phyloP scores from a whole-genome alignment of 2,329 filamentous ascomycete species.

The Clonostachys byssicola region DNA sequence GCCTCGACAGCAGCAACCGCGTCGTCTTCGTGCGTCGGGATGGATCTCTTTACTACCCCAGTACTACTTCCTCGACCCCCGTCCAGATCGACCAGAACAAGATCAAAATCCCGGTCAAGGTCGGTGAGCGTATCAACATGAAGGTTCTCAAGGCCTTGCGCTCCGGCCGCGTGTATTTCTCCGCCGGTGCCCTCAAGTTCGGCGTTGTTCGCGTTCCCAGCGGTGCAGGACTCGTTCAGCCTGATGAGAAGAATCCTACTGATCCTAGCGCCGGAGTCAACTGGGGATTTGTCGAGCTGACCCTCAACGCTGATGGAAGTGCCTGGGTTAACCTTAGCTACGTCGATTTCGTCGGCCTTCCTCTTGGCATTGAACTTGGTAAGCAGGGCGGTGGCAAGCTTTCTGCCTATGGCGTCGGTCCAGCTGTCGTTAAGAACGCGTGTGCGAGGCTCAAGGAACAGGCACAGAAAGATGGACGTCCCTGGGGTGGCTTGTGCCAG shows the following conservation, averaged over 20 bases:
- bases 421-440: conserved; percentile 27
- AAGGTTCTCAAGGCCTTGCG: conserved; percentile 31
- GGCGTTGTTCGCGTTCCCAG: conserved; percentile 25
- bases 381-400: conserved; percentile 27
- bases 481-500: conserved; percentile 41
- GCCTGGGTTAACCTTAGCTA: conserved; percentile 45
- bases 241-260: conserved; percentile 33
- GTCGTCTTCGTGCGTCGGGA: conserved; percentile 38
- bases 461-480: conserved; percentile 25
- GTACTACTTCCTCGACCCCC: conserved; percentile 22
- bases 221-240: conserved; percentile 38
- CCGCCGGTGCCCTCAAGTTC: conserved; percentile 34
- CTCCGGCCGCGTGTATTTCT: conserved; percentile 40
- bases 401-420: conserved; percentile 30
- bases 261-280: conserved; percentile 37
- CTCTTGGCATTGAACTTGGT: conserved; percentile 41
- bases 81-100: conserved; percentile 34
- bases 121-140: conserved; percentile 28
- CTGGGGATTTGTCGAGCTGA: conserved; percentile 48
- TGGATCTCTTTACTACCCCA: conserved; percentile 35
- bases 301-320: conserved; percentile 27
- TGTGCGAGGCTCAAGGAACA: conserved; percentile 34
- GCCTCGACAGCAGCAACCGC: conserved; percentile 27
- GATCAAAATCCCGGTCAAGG: conserved; percentile 36
- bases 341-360: conserved; percentile 45